Evolutionary conservation across 495 filamentous ascomycete genomes (phyloP).

Genomic region (Pseudotulostoma volvatum): DNA sequence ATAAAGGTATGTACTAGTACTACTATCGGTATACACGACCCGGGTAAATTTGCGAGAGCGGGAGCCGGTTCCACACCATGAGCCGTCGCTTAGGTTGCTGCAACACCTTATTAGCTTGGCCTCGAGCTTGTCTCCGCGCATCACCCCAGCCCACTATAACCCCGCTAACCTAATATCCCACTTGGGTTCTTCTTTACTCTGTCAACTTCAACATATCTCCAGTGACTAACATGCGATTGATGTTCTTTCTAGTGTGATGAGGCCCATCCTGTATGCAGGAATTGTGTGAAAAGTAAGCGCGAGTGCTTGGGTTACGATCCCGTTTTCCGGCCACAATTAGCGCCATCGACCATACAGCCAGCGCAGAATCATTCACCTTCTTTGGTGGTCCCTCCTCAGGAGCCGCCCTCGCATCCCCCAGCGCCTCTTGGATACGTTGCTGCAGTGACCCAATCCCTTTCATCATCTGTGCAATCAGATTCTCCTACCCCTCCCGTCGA

Average conservation of each 20-base stretch:
- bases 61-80: constrained; percentile 26
- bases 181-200: constrained; percentile 7
- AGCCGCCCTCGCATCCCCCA: constrained; percentile 23
- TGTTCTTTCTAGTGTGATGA: constrained; percentile 69
- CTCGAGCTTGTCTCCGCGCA: too few species aligned
- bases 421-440: constrained; percentile 43
- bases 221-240: constrained; percentile 6
- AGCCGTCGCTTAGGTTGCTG: constrained; percentile 30
- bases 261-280: constrained; percentile 82
- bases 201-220: constrained; percentile 2
- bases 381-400: constrained; percentile 30
- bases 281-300: constrained; percentile 95
- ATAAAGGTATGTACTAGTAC: constrained; percentile 98
- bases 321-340: constrained; percentile 81
- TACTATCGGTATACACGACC: too few species aligned
- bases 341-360: constrained; percentile 64
- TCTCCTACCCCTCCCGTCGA: constrained; percentile 33
- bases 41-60: constrained; percentile 11
- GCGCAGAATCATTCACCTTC: constrained; percentile 40
- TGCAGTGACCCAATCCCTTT: constrained; percentile 44
- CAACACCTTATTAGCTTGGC: constrained; percentile 16
- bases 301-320: constrained; percentile 97
- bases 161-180: too few species aligned
- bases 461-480: constrained; percentile 29
- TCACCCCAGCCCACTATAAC: too few species aligned